These are phyloP conservation scores for Mycosphaerella sp. DNA, from an alignment of 2,329 filamentous ascomycete genomes.

Conservation along the genomic window DNA sequence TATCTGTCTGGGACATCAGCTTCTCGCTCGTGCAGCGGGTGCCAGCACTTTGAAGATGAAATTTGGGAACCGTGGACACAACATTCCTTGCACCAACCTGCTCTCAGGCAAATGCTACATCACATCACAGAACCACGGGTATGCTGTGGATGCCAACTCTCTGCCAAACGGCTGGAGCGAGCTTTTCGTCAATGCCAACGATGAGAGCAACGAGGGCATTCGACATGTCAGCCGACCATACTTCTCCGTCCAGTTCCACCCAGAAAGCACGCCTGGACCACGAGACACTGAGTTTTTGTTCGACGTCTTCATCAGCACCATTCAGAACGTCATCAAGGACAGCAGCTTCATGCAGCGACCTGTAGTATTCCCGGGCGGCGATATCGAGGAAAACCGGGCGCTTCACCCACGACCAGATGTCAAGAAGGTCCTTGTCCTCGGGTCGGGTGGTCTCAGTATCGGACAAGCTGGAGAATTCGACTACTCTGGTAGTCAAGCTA, in stretches of 20 bases:
- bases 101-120: slow-evolving; percentile 96
- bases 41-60: slow-evolving; percentile 93
- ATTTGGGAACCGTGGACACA: slow-evolving; percentile 97
- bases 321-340: slow-evolving; percentile 64
- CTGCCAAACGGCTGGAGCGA: slow-evolving; percentile 79
- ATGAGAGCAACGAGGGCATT: slow-evolving; percentile 97
- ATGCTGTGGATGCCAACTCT: slow-evolving; percentile 74
- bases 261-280: slow-evolving; percentile 91
- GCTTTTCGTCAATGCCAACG: slow-evolving; percentile 96
- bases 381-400: slow-evolving; percentile 68
- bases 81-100: slow-evolving; percentile 96
- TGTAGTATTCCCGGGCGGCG: slow-evolving; percentile 82
- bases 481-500: slow-evolving; percentile 96
- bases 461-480: slow-evolving; percentile 98
- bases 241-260: slow-evolving; percentile 99
- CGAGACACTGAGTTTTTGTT: slow-evolving; percentile 95
- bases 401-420: slow-evolving; percentile 72
- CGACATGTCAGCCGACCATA: slow-evolving; percentile 78
- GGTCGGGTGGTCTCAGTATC: slow-evolving; percentile 91
- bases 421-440: slow-evolving; percentile 91
- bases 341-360: slow-evolving; percentile 61
- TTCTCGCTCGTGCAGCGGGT: slow-evolving; percentile 81
- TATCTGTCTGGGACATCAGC: slow-evolving; percentile 92
- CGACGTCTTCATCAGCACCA: slow-evolving; percentile 88
- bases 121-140: slow-evolving; percentile 98